Evolutionary conservation across 345 rosid genomes (phyloP), one percentile per base, ranked within the genome.

Genomic region (Heritiera littoralis): DNA sequence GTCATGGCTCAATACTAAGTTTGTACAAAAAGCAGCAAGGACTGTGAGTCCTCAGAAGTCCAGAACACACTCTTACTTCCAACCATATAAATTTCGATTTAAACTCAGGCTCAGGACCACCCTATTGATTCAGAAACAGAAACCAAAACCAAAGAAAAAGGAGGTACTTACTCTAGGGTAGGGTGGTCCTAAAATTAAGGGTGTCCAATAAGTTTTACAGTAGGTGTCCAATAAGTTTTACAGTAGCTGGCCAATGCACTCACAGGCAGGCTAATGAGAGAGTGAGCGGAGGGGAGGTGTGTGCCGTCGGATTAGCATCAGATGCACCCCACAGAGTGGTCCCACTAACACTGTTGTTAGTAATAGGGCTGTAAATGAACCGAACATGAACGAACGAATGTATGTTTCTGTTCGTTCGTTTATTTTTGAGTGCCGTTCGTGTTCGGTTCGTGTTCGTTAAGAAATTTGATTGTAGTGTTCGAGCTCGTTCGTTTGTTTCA

Each of bases 131-230:
- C 52, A 74, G 35, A 74, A 23, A 12, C 1, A 45, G 38, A 65
- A 52, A 40, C 17, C 35, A 12, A 35, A 66, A 66, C 7, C 7
- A 35, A 54, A 40, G 12, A 13, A 51, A n/a, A 35, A 35, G 38
- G 3, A 35, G 6, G 35, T 1, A 5, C 9, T 66, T 18, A 1
- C 32, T 59, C 11, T 55, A 11, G 14, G 17, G 6, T 12, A 64
- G 84, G 10, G 80, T 81, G 86, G 84, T 86, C 83, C 81, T 73
- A 60, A 55, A n/a, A 17, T 43, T 17, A 66, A 66, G 71, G 51
- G 28, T n/a, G 7, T 32, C n/a, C n/a, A n/a, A n/a, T n/a, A n/a
- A n/a, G n/a, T n/a, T n/a, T n/a, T n/a, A n/a, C n/a, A n/a, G n/a
- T n/a, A n/a, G n/a, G n/a, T n/a, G n/a, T n/a, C n/a, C n/a, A 17